Percentiles rank a stretch among this genome's conserved stretches.
Conservation (phyloP, 2,329 filamentous ascomycete species). For the Diaporthe nobilis region DNA sequence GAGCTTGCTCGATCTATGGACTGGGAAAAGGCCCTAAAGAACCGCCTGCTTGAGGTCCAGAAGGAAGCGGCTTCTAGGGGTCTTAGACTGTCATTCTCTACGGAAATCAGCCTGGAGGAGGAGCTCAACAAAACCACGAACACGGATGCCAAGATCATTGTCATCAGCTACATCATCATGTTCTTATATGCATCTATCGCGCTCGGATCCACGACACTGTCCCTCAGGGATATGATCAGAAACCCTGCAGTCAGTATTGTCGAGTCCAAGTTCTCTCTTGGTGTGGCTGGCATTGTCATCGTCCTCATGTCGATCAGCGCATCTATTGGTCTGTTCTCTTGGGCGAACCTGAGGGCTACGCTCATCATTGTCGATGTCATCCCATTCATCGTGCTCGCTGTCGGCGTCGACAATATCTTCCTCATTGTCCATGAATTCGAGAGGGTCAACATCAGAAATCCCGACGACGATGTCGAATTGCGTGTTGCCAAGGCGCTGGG, state of each 20-base stretch:
- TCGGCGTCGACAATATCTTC: constrained; percentile 99
- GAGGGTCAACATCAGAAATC: constrained; percentile 90
- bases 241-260: constrained; percentile 90
- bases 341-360: constrained; percentile 91
- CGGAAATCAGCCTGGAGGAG: constrained; percentile 93
- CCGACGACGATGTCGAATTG: constrained; percentile 88
- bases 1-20: constrained; percentile 84
- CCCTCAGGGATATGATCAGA: constrained; percentile 80
- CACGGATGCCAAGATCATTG: constrained; percentile 96
- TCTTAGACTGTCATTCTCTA: constrained; percentile 91
- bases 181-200: constrained; percentile 97
- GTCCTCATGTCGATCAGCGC: constrained; percentile 98
- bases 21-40: constrained; percentile 86
- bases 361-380: constrained; percentile 99
- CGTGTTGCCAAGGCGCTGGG: constrained; percentile 91
- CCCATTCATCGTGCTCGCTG: constrained; percentile 94
- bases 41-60: constrained; percentile 82
- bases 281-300: constrained; percentile 94
- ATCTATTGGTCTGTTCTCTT: constrained; percentile 95
- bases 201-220: constrained; percentile 88
- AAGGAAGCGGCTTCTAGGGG: constrained; percentile 83
- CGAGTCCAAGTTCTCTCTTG: constrained; percentile 96
- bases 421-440: constrained; percentile 99
- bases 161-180: constrained; percentile 98
- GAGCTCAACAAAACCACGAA: constrained; percentile 99